These are phyloP conservation scores for Colletotrichum caudatum DNA, from an alignment of 2,329 filamentous ascomycete genomes.

Conservation along the genomic window DNA sequence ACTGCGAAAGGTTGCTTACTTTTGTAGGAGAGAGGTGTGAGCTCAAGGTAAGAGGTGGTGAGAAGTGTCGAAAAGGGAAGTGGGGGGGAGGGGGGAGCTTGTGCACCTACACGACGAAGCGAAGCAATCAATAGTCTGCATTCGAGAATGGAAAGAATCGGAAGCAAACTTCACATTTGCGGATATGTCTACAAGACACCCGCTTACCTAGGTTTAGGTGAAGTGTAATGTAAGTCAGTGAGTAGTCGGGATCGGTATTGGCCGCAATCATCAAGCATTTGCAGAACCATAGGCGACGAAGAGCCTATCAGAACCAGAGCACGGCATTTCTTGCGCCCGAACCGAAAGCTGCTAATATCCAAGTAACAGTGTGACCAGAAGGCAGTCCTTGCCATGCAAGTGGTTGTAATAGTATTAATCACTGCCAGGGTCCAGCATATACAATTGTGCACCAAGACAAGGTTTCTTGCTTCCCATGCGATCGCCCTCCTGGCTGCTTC, in stretches of 20 bases:
- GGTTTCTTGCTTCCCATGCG: background rate
- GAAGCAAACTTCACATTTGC: too few species aligned
- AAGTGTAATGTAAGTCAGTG: background rate
- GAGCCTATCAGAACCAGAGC: background rate
- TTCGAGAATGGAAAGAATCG: background rate
- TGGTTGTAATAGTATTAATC: background rate
- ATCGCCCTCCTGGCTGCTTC: background rate
- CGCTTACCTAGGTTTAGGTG: background rate
- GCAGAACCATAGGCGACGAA: background rate
- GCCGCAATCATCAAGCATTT: background rate
- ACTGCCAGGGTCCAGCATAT: background rate
- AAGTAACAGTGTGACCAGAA: background rate
- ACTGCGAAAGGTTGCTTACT: background rate
- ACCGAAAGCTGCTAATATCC: background rate
- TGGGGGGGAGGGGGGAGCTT: background rate
- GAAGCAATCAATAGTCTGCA: background rate
- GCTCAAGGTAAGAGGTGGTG: background rate
- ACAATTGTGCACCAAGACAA: background rate
- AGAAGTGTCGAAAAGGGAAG: background rate
- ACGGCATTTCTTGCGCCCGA: background rate
- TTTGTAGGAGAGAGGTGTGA: background rate
- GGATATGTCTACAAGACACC: background rate
- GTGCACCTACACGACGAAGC: background rate
- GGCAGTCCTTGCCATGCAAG: background rate
- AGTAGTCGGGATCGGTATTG: background rate